Evolutionary conservation across 148 eudicot species (phyloP), one percentile per base, ranked within the genome.

Genomic region (Vaccinium macrocarpon): DNA sequence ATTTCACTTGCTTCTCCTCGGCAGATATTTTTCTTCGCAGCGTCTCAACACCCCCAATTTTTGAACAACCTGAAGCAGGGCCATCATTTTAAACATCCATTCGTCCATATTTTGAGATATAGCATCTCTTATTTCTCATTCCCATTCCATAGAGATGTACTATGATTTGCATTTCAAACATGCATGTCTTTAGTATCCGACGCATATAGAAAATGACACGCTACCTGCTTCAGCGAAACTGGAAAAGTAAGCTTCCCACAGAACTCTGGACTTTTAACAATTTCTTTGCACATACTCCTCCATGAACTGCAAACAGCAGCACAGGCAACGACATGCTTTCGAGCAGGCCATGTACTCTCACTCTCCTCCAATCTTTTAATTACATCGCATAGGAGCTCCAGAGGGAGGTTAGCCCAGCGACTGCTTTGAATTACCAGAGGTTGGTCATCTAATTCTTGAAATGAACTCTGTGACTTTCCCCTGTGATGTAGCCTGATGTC

Each of bases 251-350:
- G 85, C 88, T 88, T 91, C 66, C 93, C 93, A 70, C 90, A 88
- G 4, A 85, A 52, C 56, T 91, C 93, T 7, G 93, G 93, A 77
- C 80, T 77, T 81, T 55, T 91, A 79, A 91, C 93, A 84, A 91
- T 85, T 76, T 91, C 93, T 78, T 89, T 88, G 88, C 93, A 91
- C 93, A 91, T 90, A 79, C 90, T 88, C 88, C 93, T 85, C 93
- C 93, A 91, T 46, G 93, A 89, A 57, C 87, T 86, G 83, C 93
- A 91, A 83, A 91, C 93, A 5, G 91, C 87, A 53, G 93, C 89
- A 86, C 93, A 91, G 3, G 93, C 91, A 55, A 91, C 93, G 9
- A 91, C 93, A 83, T 91, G 90, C 79, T 90, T 91, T 25, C 93
- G 83, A 83, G 82, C 85, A 50, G 93, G 93, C 93, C 93, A 91